Conservation (phyloP, 495 filamentous ascomycete species). For the Rusavskia elegans region DNA sequence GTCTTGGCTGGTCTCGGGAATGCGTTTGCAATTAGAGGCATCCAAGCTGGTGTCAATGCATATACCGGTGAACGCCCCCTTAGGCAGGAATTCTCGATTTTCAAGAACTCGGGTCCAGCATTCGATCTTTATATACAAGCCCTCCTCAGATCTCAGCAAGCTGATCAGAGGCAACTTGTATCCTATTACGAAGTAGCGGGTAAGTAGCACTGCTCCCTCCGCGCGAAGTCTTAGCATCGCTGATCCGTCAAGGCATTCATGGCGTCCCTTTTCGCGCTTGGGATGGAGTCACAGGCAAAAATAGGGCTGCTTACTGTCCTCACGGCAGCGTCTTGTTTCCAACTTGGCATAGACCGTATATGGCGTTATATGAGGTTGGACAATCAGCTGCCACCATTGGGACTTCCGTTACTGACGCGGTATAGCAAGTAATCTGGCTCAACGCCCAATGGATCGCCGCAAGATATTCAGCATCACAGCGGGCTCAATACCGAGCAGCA, state of each 20-base stretch:
- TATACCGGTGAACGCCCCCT: conserved; percentile 12
- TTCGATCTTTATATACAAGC: conserved; percentile 21
- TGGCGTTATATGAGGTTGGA: conserved; percentile 28
- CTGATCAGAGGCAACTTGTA: conserved; percentile 11
- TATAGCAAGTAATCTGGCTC: conserved; percentile 15
- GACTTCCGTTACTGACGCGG: not conserved
- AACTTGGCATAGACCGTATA: conserved; percentile 30
- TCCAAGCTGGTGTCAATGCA: conserved; percentile 10
- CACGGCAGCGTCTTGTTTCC: conserved; percentile 17
- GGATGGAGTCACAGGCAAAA: conserved; percentile 15
- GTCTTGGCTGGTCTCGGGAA: conserved; percentile 1
- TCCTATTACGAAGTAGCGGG: conserved; percentile 18
- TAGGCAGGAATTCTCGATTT: conserved; percentile 12
- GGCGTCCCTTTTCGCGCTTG: conserved; percentile 16
- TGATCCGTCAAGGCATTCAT: conserved; percentile 13
- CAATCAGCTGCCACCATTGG: not conserved
- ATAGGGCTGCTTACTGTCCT: conserved; percentile 11
- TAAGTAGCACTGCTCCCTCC: not conserved
- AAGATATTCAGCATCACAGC: conserved; percentile 12
- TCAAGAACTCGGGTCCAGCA: conserved; percentile 13
- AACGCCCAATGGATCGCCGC: conserved; percentile 17
- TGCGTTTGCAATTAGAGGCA: conserved; percentile 12
- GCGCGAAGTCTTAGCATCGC: not conserved
- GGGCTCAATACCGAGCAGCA: conserved; percentile 21
- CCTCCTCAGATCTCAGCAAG: conserved; percentile 12